Base-by-base conservation (phyloP, 1,284 basidiomycete species). In the Lentinus polychrous region DNA sequence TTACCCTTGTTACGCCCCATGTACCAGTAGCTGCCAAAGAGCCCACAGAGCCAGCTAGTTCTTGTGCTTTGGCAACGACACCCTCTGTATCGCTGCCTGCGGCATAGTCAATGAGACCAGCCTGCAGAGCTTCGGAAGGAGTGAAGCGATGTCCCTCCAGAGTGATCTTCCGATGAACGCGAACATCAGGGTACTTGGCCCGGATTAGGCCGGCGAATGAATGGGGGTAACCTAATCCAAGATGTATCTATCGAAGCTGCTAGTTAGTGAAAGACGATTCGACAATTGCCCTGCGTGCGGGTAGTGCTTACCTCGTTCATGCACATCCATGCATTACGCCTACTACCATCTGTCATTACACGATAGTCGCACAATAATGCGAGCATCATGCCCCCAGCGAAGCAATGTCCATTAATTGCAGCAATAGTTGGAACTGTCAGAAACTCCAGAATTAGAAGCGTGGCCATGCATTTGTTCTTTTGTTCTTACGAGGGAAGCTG, bases 391-490 rank as follows among this genome's bases (percentile, higher is more conserved):
- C 83, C 94, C 10, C 77, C 94, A 2, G 94, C 94, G 63, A 92
- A 96, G 49, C 84, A 86, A 61, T 96, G 94, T 0, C 94, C 94
- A 61, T 94, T 95, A 59, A 96, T 81, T 2, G 91, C 90, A 24
- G 91, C 90, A 52, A 96, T 78, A 3, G 85, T 90, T 0, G 87
- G 86, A 44, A 90, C 86, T 90, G 52, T 14, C 12, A 41, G 41
- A 22, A 5, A 31, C 15, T 10, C 23, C 14, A 42, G 22, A 42
- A 49, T 54, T 8, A 40, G 20, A 50, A 43, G 51, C 43, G 33
- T 49, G 40, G 41, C 22, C 34, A n/a, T 40, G 22, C 8, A 42
- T 31, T 31, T 10, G 7, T n/a, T 20, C 10, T 22, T 5, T 31
- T 22, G 11, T 23, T 45, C 81, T 54, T 59, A 87, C 86, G 81